phyloP scores from a whole-genome alignment of 2,329 filamentous ascomycete genomes.

The Periconia sp. region DNA sequence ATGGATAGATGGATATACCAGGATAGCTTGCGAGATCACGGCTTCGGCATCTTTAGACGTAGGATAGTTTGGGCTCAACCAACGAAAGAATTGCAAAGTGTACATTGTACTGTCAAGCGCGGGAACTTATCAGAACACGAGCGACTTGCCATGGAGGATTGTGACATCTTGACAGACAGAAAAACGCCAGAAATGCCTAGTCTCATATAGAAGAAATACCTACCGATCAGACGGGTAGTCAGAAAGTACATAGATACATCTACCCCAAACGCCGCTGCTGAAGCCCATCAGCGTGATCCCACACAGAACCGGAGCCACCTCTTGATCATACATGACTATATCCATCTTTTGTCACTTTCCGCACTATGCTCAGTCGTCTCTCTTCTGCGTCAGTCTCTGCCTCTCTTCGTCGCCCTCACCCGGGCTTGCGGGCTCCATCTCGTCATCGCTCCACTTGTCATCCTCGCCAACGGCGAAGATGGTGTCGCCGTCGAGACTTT shows the following conservation, averaged over 20 bases:
- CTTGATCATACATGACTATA: background rate
- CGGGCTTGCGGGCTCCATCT: slow-evolving; percentile 63
- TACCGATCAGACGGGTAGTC: background rate
- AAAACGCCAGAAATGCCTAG: too few species aligned
- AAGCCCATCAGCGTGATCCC: background rate
- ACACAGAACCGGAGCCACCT: background rate
- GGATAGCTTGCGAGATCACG: too few species aligned
- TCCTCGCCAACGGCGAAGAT: slow-evolving; percentile 93
- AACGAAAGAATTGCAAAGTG: too few species aligned
- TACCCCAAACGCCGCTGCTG: slow-evolving; percentile 4
- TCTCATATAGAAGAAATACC: too few species aligned
- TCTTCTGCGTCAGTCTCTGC: slow-evolving; percentile 36
- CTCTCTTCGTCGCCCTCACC: slow-evolving; percentile 39
- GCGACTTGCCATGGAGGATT: too few species aligned
- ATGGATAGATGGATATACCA: too few species aligned
- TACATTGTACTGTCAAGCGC: too few species aligned
- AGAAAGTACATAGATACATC: background rate
- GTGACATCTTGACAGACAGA: too few species aligned
- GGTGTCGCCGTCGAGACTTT: slow-evolving; percentile 84
- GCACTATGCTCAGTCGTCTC: slow-evolving; percentile 33
- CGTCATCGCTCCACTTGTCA: slow-evolving; percentile 81
- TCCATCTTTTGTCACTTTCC: background rate
- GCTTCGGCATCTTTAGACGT: too few species aligned
- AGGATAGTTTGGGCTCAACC: too few species aligned
- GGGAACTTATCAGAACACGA: too few species aligned